Base-by-base conservation (phyloP, 208 protist genomes). In the Kentomonas sorsogonicus region DNA sequence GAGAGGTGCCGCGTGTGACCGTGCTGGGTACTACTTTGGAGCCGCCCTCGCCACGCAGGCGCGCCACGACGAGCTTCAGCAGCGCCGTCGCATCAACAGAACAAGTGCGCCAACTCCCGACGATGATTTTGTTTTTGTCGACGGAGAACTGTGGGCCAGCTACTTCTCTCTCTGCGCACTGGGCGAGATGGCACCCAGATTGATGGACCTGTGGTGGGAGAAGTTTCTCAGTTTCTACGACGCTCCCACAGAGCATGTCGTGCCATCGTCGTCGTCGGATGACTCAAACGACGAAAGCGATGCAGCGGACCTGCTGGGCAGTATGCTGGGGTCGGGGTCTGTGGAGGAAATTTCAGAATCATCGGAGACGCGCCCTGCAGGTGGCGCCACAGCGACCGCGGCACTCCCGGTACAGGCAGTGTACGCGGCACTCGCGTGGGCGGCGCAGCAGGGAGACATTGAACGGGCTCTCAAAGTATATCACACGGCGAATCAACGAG, bases 181-280 rank as follows among this genome's bases (percentile, higher is more conserved):
- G 38, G 53, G 57, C 30, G 72, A 89, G 31, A 62, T 73, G 25
- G 73, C 81, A 16, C 77, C 77, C n/a, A 88, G 79, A 54, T 71
- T 94, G 38, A 62, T 94, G 44, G 78, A 89, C 40, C 71, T 90
- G 34, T 94, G 87, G 84, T 94, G 83, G 81, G 25, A 53, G 22
- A 67, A 67, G 36, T 75, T 77, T 25, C 16, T 82, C 4, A 48
- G 52, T 16, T 80, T 57, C 27, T 67, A 46, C 44, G 31, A 60
- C 29, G 25, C 46, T 41, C n/a, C 23, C 55, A 53, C 25, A 6
- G 36, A 4, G 31, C 18, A 13, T 7, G 16, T 22, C 27, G 6
- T 5, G 43, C 22, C 33, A 54, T 9, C 10, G 9, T 15, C 44
- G 13, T 18, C 25, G 13, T 18, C 15, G 26, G 40, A 7, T 11